A percentile compares a stretch with the other conserved stretches of the same genome.
Evolutionary conservation across 2,329 filamentous ascomycete species (phyloP).

Genomic region (Ophiocordyceps camponoti-floridani): DNA sequence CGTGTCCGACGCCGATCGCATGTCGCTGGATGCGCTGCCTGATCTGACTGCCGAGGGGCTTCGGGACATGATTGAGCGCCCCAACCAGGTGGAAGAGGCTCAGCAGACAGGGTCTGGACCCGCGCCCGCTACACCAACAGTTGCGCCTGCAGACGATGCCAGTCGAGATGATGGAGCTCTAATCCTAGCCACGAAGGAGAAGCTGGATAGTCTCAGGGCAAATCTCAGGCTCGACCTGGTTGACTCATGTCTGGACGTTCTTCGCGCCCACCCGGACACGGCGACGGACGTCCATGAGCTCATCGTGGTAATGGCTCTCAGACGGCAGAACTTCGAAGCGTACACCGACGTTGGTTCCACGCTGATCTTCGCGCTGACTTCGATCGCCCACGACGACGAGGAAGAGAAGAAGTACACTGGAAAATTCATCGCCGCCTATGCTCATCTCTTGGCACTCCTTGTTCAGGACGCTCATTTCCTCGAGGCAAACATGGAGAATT

Average conservation of each 20-base stretch:
- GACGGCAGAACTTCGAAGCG: slow-evolving; percentile 35
- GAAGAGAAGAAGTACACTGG: slow-evolving; percentile 47
- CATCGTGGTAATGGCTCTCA: slow-evolving; percentile 52
- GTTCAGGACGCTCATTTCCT: slow-evolving; percentile 75
- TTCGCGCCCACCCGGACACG: slow-evolving; percentile 71
- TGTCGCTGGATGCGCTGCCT: slow-evolving; percentile 18
- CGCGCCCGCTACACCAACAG: slow-evolving; percentile 2
- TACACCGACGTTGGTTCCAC: slow-evolving; percentile 65
- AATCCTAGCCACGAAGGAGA: slow-evolving; percentile 39
- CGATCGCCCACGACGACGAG: slow-evolving; percentile 40
- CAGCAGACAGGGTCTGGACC: background rate
- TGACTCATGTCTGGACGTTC: slow-evolving; percentile 76
- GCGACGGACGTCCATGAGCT: slow-evolving; percentile 86
- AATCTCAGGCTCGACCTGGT: slow-evolving; percentile 63
- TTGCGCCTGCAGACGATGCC: slow-evolving; percentile 3
- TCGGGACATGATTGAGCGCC: slow-evolving; percentile 10
- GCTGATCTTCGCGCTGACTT: slow-evolving; percentile 67
- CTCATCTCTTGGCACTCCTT: slow-evolving; percentile 76
- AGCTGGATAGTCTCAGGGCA: slow-evolving; percentile 58
- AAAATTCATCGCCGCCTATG: slow-evolving; percentile 62
- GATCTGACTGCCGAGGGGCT: slow-evolving; percentile 11
- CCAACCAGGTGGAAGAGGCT: slow-evolving; percentile 2
- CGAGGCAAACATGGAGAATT: slow-evolving; percentile 49
- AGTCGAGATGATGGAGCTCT: slow-evolving; percentile 4
- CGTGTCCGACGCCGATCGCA: slow-evolving; percentile 15